These are phyloP conservation scores for Tolypocladium capitatum DNA, from an alignment of 2,329 filamentous ascomycete species.

Conservation along the genomic window DNA sequence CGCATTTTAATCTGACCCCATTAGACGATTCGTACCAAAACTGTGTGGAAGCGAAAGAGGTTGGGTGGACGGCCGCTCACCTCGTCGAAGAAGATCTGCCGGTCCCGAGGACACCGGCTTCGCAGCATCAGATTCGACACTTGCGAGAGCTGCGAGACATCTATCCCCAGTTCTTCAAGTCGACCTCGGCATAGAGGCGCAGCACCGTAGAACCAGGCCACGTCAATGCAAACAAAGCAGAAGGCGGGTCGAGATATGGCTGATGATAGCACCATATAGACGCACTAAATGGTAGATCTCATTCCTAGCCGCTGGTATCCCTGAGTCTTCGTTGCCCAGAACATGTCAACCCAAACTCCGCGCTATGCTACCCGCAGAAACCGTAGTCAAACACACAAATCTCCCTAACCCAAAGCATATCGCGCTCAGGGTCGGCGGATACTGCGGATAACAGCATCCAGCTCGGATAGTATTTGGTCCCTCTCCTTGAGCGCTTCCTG, in stretches of 20 bases:
- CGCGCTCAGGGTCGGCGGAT: constrained; percentile 41
- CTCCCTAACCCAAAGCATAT: constrained; percentile 1
- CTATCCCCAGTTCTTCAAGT: constrained; percentile 81
- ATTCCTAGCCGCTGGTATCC: background rate
- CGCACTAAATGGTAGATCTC: background rate
- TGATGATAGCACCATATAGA: background rate
- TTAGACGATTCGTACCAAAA: constrained; percentile 80
- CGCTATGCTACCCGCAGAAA: constrained; percentile 8
- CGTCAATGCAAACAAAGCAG: too few species aligned
- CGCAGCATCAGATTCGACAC: constrained; percentile 61
- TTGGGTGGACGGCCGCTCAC: constrained; percentile 81
- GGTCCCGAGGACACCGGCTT: constrained; percentile 49
- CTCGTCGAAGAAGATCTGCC: constrained; percentile 65
- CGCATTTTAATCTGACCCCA: background rate
- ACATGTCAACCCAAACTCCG: constrained; percentile 11
- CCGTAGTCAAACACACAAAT: background rate
- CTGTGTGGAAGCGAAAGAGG: constrained; percentile 58
- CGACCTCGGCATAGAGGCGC: constrained; percentile 8
- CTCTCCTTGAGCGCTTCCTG: constrained; percentile 51
- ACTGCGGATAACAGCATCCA: constrained; percentile 48
- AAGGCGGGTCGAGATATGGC: background rate
- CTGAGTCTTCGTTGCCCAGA: background rate
- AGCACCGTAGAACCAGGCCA: background rate
- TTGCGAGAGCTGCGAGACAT: constrained; percentile 61
- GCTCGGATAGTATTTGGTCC: constrained; percentile 43